A percentile compares a stretch with the other conserved stretches of the same genome.
These are phyloP conservation scores for Incumbomyces delicatus DNA, from an alignment of 2,329 filamentous ascomycete genomes.

Conservation along the genomic window DNA sequence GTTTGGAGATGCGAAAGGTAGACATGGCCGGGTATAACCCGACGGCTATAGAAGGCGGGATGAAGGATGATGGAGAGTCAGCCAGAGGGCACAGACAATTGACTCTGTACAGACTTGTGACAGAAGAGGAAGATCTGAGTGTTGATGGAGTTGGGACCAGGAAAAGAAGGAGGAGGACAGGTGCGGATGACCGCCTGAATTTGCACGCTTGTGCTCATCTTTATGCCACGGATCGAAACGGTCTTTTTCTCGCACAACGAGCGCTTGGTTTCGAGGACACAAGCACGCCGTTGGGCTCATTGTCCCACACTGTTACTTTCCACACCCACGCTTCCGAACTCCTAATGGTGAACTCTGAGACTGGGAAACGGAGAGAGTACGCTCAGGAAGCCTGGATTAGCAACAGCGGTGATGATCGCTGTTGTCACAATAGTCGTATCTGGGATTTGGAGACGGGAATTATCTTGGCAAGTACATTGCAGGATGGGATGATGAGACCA, in stretches of 20 bases:
- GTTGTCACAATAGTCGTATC: conserved; percentile 37
- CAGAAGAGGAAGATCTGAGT: conserved; percentile 25
- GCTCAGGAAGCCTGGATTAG: conserved; percentile 41
- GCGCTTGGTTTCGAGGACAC: conserved; percentile 35
- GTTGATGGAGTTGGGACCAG: conserved; percentile 2
- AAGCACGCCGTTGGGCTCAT: conserved; percentile 36
- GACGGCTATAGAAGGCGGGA: conserved; percentile 16
- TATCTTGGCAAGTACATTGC: conserved; percentile 39
- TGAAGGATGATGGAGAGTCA: conserved; percentile 9
- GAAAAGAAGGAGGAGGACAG: conserved; percentile 17
- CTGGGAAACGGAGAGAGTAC: conserved; percentile 34
- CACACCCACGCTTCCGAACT: conserved; percentile 34
- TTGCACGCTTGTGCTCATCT: conserved; percentile 49
- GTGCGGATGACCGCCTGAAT: conserved; percentile 36
- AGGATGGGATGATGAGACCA: conserved; percentile 40
- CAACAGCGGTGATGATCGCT: conserved; percentile 36
- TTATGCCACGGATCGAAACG: conserved; percentile 48
- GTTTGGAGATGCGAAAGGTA: conserved; percentile 41
- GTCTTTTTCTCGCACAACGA: conserved; percentile 42
- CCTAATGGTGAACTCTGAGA: conserved; percentile 29
- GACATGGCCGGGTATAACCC: conserved; percentile 44
- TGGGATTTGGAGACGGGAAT: conserved; percentile 29
- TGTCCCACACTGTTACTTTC: conserved; percentile 41
- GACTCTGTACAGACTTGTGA: conserved; percentile 37
- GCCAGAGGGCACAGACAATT: conserved; percentile 34